phyloP scores from a whole-genome alignment of 352 stramenopile genomes.

The Saprolegnia parasitica region DNA sequence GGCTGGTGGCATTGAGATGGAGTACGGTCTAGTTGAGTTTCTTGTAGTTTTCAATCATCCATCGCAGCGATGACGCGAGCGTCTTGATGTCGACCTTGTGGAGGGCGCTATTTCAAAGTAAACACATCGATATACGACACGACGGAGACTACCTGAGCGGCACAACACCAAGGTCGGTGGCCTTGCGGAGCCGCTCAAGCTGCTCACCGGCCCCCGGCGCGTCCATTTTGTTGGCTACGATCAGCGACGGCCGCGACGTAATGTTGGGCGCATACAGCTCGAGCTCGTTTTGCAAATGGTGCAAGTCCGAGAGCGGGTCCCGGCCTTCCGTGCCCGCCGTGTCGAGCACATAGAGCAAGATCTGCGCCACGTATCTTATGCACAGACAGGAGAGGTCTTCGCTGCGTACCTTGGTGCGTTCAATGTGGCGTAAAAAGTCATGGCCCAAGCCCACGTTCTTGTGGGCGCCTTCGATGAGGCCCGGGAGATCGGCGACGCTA shows the following conservation, averaged over 20 bases:
- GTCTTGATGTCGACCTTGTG: constrained; percentile 85
- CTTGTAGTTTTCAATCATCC: constrained; percentile 47
- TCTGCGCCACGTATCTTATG: constrained; percentile 42
- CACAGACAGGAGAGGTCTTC: too few species aligned
- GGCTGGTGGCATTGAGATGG: not conserved
- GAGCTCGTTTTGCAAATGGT: constrained; percentile 75
- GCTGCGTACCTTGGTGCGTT: constrained; percentile 93
- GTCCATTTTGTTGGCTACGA: constrained; percentile 90
- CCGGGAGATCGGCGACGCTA: constrained; percentile 86
- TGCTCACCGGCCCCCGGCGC: constrained; percentile 74
- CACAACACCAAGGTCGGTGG: constrained; percentile 68
- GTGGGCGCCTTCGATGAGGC: constrained; percentile 89
- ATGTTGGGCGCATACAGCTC: constrained; percentile 85
- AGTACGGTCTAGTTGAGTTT: constrained; percentile 15
- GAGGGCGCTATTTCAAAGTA: constrained; percentile 45
- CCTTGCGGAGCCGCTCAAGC: constrained; percentile 60
- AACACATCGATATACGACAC: not conserved
- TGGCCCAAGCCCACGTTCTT: constrained; percentile 96
- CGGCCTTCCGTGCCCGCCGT: constrained; percentile 71
- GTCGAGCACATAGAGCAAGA: constrained; percentile 84
- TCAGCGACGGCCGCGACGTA: constrained; percentile 74
- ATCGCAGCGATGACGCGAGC: constrained; percentile 59
- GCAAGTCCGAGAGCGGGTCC: constrained; percentile 70
- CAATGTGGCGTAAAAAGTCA: constrained; percentile 98
- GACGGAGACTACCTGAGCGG: constrained; percentile 55